These are phyloP conservation scores for Cercospora nicotianae DNA, from an alignment of 2,329 filamentous ascomycete species.

Conservation along the genomic window DNA sequence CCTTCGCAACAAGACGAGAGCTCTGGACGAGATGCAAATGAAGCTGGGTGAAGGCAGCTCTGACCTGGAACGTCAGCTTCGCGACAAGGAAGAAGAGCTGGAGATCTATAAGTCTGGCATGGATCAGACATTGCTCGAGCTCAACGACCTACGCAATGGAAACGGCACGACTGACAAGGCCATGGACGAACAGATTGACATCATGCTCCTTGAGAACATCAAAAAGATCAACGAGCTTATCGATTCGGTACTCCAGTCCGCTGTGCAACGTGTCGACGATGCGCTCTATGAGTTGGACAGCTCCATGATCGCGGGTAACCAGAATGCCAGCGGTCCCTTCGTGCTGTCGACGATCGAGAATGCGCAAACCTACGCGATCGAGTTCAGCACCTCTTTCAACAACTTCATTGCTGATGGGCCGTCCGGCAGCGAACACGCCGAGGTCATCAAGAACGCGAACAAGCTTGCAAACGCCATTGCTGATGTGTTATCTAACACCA, in stretches of 20 bases:
- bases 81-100: conserved; percentile 95
- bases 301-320: conserved; percentile 96
- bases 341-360: conserved; percentile 97
- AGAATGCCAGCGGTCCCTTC: conserved; percentile 92
- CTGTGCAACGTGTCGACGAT: conserved; percentile 91
- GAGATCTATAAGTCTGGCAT: conserved; percentile 98
- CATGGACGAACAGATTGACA: conserved; percentile 87
- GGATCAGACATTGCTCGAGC: conserved; percentile 90
- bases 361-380: conserved; percentile 87
- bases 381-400: conserved; percentile 97
- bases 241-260: conserved; percentile 90
- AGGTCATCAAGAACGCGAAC: conserved; percentile 90
- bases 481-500: conserved; percentile 93
- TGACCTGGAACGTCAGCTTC: conserved; percentile 80
- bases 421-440: conserved; percentile 74
- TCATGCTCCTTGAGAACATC: conserved; percentile 79
- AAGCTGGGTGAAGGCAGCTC: conserved; percentile 77
- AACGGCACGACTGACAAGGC: conserved; percentile 69
- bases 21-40: conserved; percentile 78
- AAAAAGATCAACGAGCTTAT: conserved; percentile 97
- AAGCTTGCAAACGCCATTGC: conserved; percentile 87
- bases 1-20: conserved; percentile 78
- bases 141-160: conserved; percentile 75
- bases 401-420: conserved; percentile 97
- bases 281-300: conserved; percentile 96